phyloP scores from a whole-genome alignment of 2,329 filamentous ascomycete genomes.

The Colletotrichum navitas region DNA sequence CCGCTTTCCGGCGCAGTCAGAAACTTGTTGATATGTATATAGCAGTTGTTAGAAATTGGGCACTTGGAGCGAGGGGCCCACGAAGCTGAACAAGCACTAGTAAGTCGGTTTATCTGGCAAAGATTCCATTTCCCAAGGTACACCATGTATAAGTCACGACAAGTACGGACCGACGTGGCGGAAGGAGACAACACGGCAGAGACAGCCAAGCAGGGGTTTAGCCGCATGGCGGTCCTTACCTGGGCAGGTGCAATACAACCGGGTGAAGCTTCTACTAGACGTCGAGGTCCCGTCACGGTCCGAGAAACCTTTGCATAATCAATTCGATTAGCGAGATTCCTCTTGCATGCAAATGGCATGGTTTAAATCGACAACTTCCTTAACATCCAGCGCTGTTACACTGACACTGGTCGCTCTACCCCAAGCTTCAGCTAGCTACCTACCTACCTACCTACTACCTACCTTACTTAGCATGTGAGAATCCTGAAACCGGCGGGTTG shows the following conservation, averaged over 20 bases:
- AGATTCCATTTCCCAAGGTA: conserved; percentile 6
- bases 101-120: conserved; percentile 15
- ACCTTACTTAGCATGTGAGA: conserved; percentile 36
- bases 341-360: not conserved
- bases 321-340: no score
- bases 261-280: not conserved
- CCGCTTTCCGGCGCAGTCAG: not conserved
- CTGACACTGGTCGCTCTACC: conserved; percentile 8
- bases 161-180: not conserved
- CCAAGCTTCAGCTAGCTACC: not conserved
- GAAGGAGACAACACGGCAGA: conserved; percentile 15
- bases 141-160: conserved; percentile 8
- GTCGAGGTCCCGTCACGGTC: not conserved
- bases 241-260: not conserved
- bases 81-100: not conserved
- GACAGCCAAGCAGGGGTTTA: not conserved
- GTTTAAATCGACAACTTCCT: not conserved
- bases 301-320: not conserved
- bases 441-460: not conserved
- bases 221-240: not conserved
- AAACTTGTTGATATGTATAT: not conserved
- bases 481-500: conserved; percentile 37
- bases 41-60: not conserved
- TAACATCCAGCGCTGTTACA: not conserved
- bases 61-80: no score